These are phyloP conservation scores for Paramecium octaurelia DNA, from an alignment of 73 alveolate genomes.

Conservation along the genomic window DNA sequence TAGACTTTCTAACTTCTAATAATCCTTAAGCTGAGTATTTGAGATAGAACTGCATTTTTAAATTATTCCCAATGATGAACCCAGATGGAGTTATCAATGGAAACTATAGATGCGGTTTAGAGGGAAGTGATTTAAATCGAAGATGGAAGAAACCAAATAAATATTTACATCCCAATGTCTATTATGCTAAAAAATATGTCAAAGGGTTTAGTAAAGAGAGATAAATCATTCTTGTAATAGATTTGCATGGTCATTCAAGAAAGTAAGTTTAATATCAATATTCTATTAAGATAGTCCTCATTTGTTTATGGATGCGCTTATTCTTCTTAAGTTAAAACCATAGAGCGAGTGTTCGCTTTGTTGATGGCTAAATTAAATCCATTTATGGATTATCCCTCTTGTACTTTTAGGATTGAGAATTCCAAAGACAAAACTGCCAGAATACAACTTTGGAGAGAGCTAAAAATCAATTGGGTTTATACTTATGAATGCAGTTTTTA, in stretches of 20 bases:
- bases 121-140: constrained; percentile 84
- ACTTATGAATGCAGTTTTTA: constrained; percentile 60
- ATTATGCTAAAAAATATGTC: constrained; percentile 81
- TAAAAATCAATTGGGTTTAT: constrained; percentile 47
- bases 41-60: constrained; percentile 79
- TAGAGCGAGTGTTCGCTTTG: constrained; percentile 73
- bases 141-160: constrained; percentile 71
- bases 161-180: constrained; percentile 87
- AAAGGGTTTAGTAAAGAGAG: constrained; percentile 80
- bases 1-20: constrained; percentile 80
- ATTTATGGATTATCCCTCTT: constrained; percentile 63
- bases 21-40: constrained; percentile 79
- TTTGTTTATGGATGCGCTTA: constrained; percentile 63
- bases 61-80: constrained; percentile 85
- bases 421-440: constrained; percentile 79
- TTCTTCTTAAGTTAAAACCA: constrained; percentile 41
- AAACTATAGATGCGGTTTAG: constrained; percentile 75
- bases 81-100: constrained; percentile 87
- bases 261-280: not conserved
- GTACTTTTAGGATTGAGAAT: constrained; percentile 73
- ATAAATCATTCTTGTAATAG: constrained; percentile 81
- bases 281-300: not conserved
- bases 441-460: constrained; percentile 75
- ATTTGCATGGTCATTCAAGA: constrained; percentile 81
- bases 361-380: constrained; percentile 68